These are phyloP conservation scores for Papiliotrema fonsecae DNA, from an alignment of 1,284 basidiomycete species.

Conservation along the genomic window DNA sequence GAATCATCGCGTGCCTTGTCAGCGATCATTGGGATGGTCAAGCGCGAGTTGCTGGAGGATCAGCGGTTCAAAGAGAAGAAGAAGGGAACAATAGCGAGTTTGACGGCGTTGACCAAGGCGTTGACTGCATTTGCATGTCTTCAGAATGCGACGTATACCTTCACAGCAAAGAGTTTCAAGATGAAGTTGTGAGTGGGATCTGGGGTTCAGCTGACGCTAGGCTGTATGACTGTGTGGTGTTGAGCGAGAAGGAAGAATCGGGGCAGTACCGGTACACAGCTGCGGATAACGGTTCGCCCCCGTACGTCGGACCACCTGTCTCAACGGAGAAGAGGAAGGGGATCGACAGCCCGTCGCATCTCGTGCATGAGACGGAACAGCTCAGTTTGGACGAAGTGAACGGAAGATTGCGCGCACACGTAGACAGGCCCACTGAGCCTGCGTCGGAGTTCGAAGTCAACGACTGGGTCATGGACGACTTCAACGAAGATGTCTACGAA, in stretches of 20 bases:
- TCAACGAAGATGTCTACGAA: too few species aligned
- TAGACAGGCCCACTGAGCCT: neutral
- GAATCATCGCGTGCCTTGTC: slow-evolving; percentile 52
- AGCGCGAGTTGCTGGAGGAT: slow-evolving; percentile 48
- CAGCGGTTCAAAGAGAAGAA: slow-evolving; percentile 40
- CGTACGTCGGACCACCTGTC: too few species aligned
- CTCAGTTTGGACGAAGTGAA: slow-evolving; percentile 17
- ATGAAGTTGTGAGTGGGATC: slow-evolving; percentile 44
- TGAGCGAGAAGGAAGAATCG: slow-evolving; percentile 26
- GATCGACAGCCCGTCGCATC: too few species aligned
- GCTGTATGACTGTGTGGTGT: slow-evolving; percentile 51
- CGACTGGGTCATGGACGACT: too few species aligned
- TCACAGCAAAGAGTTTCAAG: slow-evolving; percentile 41
- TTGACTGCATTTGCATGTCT: slow-evolving; percentile 54
- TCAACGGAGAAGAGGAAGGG: too few species aligned
- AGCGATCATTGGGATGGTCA: slow-evolving; percentile 51
- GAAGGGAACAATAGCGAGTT: slow-evolving; percentile 34
- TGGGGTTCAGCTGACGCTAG: slow-evolving; percentile 11
- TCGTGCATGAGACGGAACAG: too few species aligned
- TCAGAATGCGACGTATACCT: slow-evolving; percentile 51
- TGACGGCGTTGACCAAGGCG: slow-evolving; percentile 51
- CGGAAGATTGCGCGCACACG: neutral
- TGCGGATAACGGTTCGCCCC: too few species aligned
- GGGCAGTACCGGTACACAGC: too few species aligned
- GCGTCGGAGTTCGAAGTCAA: too few species aligned